Evolutionary conservation across 2,329 filamentous ascomycete genomes (phyloP).

Genomic region (Dissoconium aciculare): DNA sequence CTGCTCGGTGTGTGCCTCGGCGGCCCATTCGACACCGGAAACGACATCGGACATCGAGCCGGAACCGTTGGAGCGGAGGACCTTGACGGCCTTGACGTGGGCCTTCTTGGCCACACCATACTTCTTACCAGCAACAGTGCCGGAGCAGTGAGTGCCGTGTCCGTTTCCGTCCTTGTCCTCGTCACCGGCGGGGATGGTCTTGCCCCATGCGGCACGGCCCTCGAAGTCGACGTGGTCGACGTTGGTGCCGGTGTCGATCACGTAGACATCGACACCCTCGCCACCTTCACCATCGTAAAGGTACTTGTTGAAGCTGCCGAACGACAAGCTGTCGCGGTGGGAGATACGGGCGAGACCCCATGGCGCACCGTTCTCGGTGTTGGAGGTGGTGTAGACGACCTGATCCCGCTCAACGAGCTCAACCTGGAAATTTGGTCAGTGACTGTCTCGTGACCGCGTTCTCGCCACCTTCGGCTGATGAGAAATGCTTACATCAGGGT

Average conservation of each 20-base stretch:
- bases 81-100: conserved; percentile 92
- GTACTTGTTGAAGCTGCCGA: conserved; percentile 97
- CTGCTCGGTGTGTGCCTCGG: conserved; percentile 61
- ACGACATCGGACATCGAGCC: conserved; percentile 98
- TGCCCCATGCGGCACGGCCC: conserved; percentile 88
- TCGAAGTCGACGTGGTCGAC: conserved; percentile 90
- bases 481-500: conserved; percentile 76
- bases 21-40: conserved; percentile 93
- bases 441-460: neutral
- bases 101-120: conserved; percentile 99
- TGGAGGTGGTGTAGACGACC: conserved; percentile 66
- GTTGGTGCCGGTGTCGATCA: conserved; percentile 97
- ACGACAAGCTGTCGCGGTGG: conserved; percentile 73
- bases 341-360: conserved; percentile 98
- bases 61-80: conserved; percentile 90
- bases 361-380: conserved; percentile 81
- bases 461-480: conserved; percentile 2
- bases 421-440: conserved; percentile 44
- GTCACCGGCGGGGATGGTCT: conserved; percentile 79
- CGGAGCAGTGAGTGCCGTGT: conserved; percentile 98
- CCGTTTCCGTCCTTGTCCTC: conserved; percentile 89
- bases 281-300: conserved; percentile 78
- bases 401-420: conserved; percentile 94
- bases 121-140: conserved; percentile 94
- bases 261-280: conserved; percentile 96